Evolutionary conservation across 2,329 filamentous ascomycete species (phyloP), one percentile per base, ranked within the genome.

Genomic region (Pseudocercospora cruenta): DNA sequence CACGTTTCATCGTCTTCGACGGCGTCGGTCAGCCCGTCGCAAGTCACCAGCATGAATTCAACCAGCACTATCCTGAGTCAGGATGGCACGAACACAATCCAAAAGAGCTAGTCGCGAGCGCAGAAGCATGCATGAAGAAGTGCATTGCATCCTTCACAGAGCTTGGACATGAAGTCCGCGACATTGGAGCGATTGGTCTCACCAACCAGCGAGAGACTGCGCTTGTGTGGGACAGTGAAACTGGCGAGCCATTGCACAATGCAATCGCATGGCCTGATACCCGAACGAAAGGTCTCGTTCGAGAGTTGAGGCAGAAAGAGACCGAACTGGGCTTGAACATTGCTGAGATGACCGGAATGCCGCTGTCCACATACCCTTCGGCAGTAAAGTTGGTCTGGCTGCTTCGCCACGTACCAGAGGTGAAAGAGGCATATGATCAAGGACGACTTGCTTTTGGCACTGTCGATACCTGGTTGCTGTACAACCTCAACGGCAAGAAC

Each of bases 21-120:
- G 88, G 88, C 69, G 82, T 87, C 36, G 93, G 93, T 60, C 88
- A 90, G 64, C 91, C 91, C 3, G 86, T 95, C 49, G 92, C 91
- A 49, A 90, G 88, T 73, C 92, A 96, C 77, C 93, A 96, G 80
- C 88, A 94, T 70, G 92, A 96, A 78, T 94, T 96, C 75, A 87
- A 88, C 69, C 94, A 96, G 77, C 87, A 90, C 66, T 94, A 96
- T 78, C 92, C 92, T 19, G 85, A 93, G 67, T 90, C 93, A 70
- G 94, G 94, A 78, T 96, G 92, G 92, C 92, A 96, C 78, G 93
- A 97, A 78, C 93, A 96, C 76, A 90, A 96, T 73, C 92, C 93
- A 2, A 80, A 87, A 58, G 91, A 93, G 75, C 86, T 97, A 60
- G 83, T 96, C 57, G 81, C 83, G 60, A 91, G 92, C 1, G 92